Percentiles rank a stretch among this genome's conserved stretches.
Conservation (phyloP, 805 yeast species). For the Metschnikowia lachancei region DNA sequence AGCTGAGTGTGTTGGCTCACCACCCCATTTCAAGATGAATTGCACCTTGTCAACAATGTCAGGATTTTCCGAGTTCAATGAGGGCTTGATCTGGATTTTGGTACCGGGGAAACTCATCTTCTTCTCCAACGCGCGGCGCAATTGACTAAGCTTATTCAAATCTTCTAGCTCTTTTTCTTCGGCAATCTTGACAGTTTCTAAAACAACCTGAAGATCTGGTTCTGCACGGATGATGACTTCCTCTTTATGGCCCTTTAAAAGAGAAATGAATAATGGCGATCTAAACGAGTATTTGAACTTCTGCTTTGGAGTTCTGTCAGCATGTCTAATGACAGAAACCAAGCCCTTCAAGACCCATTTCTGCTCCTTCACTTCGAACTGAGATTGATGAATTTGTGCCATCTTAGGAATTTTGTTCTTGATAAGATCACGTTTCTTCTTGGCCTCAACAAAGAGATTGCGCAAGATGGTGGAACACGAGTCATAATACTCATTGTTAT, state of each 20-base stretch:
- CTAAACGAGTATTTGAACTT: constrained; percentile 94
- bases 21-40: constrained; percentile 97
- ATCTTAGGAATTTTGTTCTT: constrained; percentile 37
- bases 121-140: constrained; percentile 81
- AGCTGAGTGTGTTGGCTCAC: constrained; percentile 98
- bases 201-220: constrained; percentile 78
- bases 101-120: constrained; percentile 93
- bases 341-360: constrained; percentile 96
- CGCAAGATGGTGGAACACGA: constrained; percentile 75
- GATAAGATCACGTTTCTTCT: constrained; percentile 39
- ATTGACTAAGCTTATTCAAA: constrained; percentile 65
- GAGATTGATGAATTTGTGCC: constrained; percentile 36
- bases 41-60: constrained; percentile 91
- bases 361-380: constrained; percentile 63
- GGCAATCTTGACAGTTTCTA: constrained; percentile 81
- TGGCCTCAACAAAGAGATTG: constrained; percentile 61
- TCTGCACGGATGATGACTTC: constrained; percentile 93
- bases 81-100: constrained; percentile 91
- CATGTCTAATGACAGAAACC: constrained; percentile 91
- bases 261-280: constrained; percentile 78
- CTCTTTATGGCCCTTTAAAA: constrained; percentile 90
- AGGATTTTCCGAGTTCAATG: constrained; percentile 54
- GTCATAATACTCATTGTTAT: constrained; percentile 82
- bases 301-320: constrained; percentile 98
- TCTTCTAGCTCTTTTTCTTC: constrained; percentile 80